Conservation (phyloP, 2,329 filamentous ascomycete genomes). For the Pseudophaeomoniella oleicola region DNA sequence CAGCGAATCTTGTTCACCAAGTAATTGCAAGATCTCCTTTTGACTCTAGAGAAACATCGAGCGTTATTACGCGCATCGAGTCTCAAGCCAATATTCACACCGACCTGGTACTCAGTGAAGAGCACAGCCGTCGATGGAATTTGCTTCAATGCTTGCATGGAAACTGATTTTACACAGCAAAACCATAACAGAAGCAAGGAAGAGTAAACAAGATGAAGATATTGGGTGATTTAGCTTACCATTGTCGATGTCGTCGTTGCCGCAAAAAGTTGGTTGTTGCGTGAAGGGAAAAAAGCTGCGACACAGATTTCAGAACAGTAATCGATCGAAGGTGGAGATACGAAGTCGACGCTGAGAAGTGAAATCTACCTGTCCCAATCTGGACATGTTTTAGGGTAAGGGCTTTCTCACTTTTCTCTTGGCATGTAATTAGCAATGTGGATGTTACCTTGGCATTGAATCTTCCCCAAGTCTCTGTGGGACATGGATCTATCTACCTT, state of each 20-base stretch:
- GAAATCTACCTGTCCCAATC: no score
- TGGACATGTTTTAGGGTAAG: no score
- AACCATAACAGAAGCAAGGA: neutral
- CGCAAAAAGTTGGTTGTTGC: neutral
- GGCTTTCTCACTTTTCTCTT: no score
- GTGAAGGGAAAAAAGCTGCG: neutral
- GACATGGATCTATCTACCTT: no score
- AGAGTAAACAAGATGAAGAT: no score
- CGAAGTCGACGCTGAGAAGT: no score
- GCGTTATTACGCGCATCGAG: constrained; percentile 39
- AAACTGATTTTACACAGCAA: no score
- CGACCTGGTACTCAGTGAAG: constrained; percentile 2
- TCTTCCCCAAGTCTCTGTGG: no score
- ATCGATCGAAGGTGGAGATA: neutral
- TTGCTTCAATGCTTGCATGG: no score
- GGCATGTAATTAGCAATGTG: no score
- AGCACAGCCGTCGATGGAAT: constrained; percentile 1
- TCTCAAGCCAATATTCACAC: constrained; percentile 36
- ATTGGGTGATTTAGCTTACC: neutral
- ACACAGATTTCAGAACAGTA: neutral
- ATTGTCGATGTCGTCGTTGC: neutral
- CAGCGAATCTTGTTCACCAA: constrained; percentile 71
- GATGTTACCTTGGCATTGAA: no score
- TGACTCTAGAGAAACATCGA: constrained; percentile 74
- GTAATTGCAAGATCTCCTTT: constrained; percentile 59